Evolutionary conservation across 345 rosid genomes (phyloP).

Genomic region (Diplotaxis tenuifolia): DNA sequence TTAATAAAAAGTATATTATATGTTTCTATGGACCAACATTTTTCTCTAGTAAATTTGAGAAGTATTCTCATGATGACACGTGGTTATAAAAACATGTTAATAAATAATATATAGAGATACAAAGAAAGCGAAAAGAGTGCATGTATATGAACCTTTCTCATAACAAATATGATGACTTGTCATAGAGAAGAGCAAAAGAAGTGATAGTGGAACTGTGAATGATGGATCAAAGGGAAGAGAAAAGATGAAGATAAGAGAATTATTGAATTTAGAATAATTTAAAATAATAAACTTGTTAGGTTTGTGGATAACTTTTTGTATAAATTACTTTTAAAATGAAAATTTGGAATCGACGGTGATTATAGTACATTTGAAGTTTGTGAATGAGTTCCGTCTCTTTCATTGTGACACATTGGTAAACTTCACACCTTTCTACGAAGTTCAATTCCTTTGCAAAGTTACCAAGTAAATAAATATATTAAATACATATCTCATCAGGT

Average conservation of each 20-base stretch:
- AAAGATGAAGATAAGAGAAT: conserved; percentile 27
- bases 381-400: conserved; percentile 30
- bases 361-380: conserved; percentile 29
- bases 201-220: conserved; percentile 38
- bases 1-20: too few relatives aligned
- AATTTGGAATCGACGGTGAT: conserved; percentile 18
- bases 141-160: conserved; percentile 23
- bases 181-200: conserved; percentile 33
- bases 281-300: conserved; percentile 17
- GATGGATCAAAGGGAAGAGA: conserved; percentile 28
- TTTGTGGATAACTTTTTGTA: conserved; percentile 16
- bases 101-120: too few relatives aligned
- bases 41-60: too few relatives aligned
- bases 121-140: conserved; percentile 30
- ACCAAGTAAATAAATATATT: not conserved
- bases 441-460: conserved; percentile 25
- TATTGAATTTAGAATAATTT: not conserved
- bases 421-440: conserved; percentile 15
- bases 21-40: too few relatives aligned
- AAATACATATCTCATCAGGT: too few relatives aligned
- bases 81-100: too few relatives aligned
- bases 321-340: conserved; percentile 5
- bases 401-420: conserved; percentile 16
- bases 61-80: too few relatives aligned
- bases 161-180: conserved; percentile 35